These are phyloP conservation scores for Speleostelium caveatum DNA, from an alignment of 78 protist genomes.

Conservation along the genomic window DNA sequence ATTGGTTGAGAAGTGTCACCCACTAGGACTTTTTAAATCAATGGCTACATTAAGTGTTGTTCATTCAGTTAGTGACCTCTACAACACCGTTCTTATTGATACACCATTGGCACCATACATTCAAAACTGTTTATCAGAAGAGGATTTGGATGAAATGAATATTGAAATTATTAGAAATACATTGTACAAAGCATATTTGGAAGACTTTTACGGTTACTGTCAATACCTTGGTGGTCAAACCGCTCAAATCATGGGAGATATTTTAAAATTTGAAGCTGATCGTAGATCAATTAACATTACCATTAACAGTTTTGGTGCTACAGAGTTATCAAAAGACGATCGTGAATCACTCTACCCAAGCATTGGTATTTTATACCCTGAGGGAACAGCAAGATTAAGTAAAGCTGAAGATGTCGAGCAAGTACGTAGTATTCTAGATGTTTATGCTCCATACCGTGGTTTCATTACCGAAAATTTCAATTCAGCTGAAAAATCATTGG, in stretches of 20 bases:
- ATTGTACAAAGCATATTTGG: conserved; percentile 97
- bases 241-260: conserved; percentile 86
- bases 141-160: conserved; percentile 95
- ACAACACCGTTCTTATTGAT: conserved; percentile 95
- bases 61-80: conserved; percentile 91
- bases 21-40: conserved; percentile 95
- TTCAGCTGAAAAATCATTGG: conserved; percentile 88
- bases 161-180: conserved; percentile 97
- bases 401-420: conserved; percentile 90
- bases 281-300: conserved; percentile 97
- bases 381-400: conserved; percentile 85
- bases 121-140: conserved; percentile 63
- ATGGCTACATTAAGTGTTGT: conserved; percentile 90
- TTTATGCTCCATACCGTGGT: conserved; percentile 82
- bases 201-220: conserved; percentile 95
- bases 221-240: conserved; percentile 93
- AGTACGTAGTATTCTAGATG: conserved; percentile 86
- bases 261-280: conserved; percentile 98
- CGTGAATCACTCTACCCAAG: conserved; percentile 91
- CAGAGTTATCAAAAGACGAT: conserved; percentile 90
- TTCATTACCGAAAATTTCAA: conserved; percentile 82
- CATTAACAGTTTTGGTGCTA: conserved; percentile 93
- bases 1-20: conserved; percentile 96
- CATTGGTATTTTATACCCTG: conserved; percentile 92
- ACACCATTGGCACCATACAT: conserved; percentile 96